phyloP scores from a whole-genome alignment of 805 yeast genomes.

The Ogataea neopini region DNA sequence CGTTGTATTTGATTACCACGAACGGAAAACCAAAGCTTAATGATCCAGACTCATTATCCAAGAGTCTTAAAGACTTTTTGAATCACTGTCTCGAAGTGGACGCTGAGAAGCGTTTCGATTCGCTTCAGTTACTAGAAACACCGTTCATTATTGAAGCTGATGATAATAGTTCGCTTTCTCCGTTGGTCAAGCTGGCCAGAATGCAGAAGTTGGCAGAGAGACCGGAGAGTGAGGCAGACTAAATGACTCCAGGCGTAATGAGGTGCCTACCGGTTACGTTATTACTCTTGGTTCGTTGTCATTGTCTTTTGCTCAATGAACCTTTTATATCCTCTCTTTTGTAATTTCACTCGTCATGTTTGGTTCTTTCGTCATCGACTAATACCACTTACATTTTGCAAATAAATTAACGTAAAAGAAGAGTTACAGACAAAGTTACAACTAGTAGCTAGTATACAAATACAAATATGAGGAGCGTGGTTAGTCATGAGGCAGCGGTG shows the following conservation, averaged over 20 bases:
- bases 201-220: slow-evolving; percentile 52
- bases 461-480: neutral
- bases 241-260: no score
- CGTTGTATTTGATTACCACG: slow-evolving; percentile 73
- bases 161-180: slow-evolving; percentile 61
- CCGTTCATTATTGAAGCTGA: slow-evolving; percentile 65
- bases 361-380: no score
- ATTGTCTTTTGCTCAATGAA: no score
- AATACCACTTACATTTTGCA: neutral
- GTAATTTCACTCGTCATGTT: neutral
- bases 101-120: slow-evolving; percentile 76
- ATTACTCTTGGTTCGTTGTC: no score
- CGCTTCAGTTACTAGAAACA: slow-evolving; percentile 68
- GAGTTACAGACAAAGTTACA: neutral
- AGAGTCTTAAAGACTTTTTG: slow-evolving; percentile 66
- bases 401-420: neutral
- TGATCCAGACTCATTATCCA: slow-evolving; percentile 70
- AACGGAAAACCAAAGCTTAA: slow-evolving; percentile 80
- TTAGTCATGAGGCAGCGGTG: no score
- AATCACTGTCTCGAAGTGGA: slow-evolving; percentile 80
- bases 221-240: slow-evolving; percentile 25
- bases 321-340: neutral
- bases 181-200: slow-evolving; percentile 72
- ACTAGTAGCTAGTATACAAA: slow-evolving; percentile 9
- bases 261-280: no score